phyloP scores from a whole-genome alignment of 2,329 filamentous ascomycete species.

The Juglanconis juglandina region DNA sequence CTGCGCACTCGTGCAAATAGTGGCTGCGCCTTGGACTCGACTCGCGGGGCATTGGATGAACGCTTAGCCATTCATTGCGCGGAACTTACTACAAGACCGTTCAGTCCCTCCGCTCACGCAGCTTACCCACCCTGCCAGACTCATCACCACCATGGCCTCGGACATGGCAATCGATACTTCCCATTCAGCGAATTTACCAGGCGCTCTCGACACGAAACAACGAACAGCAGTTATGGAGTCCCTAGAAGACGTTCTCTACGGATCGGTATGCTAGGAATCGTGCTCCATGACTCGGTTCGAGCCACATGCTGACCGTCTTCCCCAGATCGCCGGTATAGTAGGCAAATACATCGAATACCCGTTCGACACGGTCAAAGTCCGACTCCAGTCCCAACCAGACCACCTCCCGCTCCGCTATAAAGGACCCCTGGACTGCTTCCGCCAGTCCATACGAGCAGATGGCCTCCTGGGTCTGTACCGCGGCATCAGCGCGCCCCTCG shows the following conservation, averaged over 20 bases:
- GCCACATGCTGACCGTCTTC: conserved; percentile 4
- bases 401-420: conserved; percentile 75
- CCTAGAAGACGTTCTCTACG: conserved; percentile 81
- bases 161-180: conserved; percentile 9
- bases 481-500: conserved; percentile 84
- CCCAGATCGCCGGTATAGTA: conserved; percentile 73
- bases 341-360: conserved; percentile 98
- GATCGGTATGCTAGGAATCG: conserved; percentile 60
- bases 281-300: neutral
- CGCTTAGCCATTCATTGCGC: neutral
- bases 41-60: neutral
- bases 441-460: conserved; percentile 75
- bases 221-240: conserved; percentile 58
- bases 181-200: conserved; percentile 2
- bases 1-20: conserved; percentile 3
- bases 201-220: conserved; percentile 23
- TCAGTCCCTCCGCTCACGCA: neutral
- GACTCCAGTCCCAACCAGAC: conserved; percentile 91
- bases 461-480: conserved; percentile 83
- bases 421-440: conserved; percentile 90
- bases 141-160: conserved; percentile 12
- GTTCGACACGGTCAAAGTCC: conserved; percentile 97
- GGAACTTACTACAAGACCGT: neutral
- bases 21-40: neutral
- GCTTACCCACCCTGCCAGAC: neutral